Base-by-base conservation (phyloP, 2,329 filamentous ascomycete genomes). In the Aspergillus pseudonomiae region DNA sequence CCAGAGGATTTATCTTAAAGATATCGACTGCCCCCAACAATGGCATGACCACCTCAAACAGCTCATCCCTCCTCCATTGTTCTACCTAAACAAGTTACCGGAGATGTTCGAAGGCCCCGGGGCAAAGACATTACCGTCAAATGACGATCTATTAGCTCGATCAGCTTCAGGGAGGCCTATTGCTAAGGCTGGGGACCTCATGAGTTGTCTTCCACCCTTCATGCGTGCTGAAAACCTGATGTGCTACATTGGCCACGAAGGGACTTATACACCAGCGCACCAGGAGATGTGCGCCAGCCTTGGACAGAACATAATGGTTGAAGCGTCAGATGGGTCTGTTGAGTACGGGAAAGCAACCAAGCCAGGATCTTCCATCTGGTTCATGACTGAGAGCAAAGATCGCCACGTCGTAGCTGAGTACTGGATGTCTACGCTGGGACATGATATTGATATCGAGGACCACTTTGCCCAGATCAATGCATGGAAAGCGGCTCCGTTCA, bases 261-360 rank as follows among this genome's bases (percentile, higher is more conserved):
- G 95, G 6, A 99, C 95, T 1, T 98, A 94, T 74, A 99, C 95
- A 0, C 94, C 95, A 11, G 89, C 94, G 0, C 95, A 99, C 79
- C 88, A 93, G 68, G 95, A 99, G 77, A 99, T 99, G 95, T 99
- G 95, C 77, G 95, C 93, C 14, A 96, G 91, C 41, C 81, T 98
- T 14, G 94, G 95, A 0, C 95, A 99, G 69, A 99, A 99, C 73
- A 94, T 99, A 70, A 98, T 99, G 95, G 93, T 99, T 2, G 93
- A 97, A 68, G 89, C 93, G 2, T 98, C 94, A 0, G 79, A 78
- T 52, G 82, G 82, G 1, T 82, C 87, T 3, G 82, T 86, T 21
- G 86, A 89, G 60, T 84, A 91, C 57, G 92, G 91, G 5, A 92
- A 95, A 73, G 79, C 79, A 0, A 87, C 87, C 52, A 91, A 89